phyloP scores from a whole-genome alignment of 1,284 basidiomycete genomes.

The Melampsora americana region DNA sequence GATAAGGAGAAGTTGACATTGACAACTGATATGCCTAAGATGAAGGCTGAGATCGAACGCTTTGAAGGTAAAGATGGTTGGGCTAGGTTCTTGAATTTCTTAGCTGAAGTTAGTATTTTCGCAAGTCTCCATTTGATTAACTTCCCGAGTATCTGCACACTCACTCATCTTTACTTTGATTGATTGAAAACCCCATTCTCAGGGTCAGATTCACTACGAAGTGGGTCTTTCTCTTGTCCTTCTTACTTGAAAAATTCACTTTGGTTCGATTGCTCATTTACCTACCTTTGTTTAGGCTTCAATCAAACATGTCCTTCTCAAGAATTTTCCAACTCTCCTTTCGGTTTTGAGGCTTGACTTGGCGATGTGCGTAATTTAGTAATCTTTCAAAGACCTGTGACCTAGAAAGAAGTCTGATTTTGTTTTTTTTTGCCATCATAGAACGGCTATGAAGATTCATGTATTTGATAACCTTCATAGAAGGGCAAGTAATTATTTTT shows the following conservation, averaged over 20 bases:
- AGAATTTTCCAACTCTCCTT: conserved; percentile 32
- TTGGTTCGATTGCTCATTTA: not conserved
- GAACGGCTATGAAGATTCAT: conserved; percentile 40
- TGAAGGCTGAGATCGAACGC: conserved; percentile 58
- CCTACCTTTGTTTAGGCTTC: conserved; percentile 18
- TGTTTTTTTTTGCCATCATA: not conserved
- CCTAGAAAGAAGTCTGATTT: not conserved
- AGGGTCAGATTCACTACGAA: conserved; percentile 42
- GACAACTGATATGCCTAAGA: conserved; percentile 56
- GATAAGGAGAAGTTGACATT: conserved; percentile 58
- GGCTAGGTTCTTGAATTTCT: conserved; percentile 54
- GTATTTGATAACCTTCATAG: conserved; percentile 42
- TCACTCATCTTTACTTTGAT: not conserved
- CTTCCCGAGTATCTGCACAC: not conserved
- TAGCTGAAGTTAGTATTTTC: conserved; percentile 53
- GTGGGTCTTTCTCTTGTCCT: not conserved
- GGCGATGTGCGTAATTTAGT: conserved; percentile 13
- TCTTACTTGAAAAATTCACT: not conserved
- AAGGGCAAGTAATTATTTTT: conserved; percentile 54
- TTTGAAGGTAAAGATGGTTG: conserved; percentile 59
- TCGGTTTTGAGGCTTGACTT: conserved; percentile 33
- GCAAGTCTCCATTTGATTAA: not conserved
- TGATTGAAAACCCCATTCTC: not conserved
- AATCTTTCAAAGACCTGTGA: too few species aligned
- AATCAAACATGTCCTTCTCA: conserved; percentile 40